Percentiles rank a stretch among this genome's conserved stretches.
Evolutionary conservation across 805 yeast genomes (phyloP).

Genomic region (Metschnikowia dekortorum): DNA sequence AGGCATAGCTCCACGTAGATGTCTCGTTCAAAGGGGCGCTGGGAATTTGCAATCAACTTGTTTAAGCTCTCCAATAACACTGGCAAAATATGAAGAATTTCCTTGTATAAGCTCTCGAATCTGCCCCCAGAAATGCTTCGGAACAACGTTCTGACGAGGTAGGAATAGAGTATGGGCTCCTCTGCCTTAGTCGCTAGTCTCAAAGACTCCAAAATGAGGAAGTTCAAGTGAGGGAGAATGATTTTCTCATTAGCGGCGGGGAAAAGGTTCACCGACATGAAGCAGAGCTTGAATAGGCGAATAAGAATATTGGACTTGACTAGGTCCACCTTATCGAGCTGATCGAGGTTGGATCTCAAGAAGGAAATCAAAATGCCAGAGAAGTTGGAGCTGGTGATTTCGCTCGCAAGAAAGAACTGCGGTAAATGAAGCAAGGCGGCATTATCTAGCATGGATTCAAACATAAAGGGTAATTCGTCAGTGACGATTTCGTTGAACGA

Average conservation of each 20-base stretch:
- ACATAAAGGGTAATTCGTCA: constrained; percentile 71
- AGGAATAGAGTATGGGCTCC: constrained; percentile 88
- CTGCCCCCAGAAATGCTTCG: constrained; percentile 96
- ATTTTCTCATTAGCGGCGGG: constrained; percentile 86
- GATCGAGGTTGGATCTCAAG: constrained; percentile 65
- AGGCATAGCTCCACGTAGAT: constrained; percentile 91
- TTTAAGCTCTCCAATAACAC: constrained; percentile 82
- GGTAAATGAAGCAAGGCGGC: constrained; percentile 87
- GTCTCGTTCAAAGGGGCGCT: constrained; percentile 87
- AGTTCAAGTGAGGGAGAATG: constrained; percentile 80
- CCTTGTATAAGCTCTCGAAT: constrained; percentile 88
- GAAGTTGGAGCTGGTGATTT: constrained; percentile 88
- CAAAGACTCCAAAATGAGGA: constrained; percentile 75
- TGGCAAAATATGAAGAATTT: constrained; percentile 86
- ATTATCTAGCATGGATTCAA: constrained; percentile 73
- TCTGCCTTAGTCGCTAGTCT: constrained; percentile 77
- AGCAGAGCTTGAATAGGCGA: constrained; percentile 83
- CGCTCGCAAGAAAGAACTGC: constrained; percentile 90
- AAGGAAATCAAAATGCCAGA: constrained; percentile 79
- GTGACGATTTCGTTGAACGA: constrained; percentile 90
- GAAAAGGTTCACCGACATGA: constrained; percentile 91
- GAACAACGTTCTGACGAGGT: constrained; percentile 81
- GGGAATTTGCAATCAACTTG: constrained; percentile 73
- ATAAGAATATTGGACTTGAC: constrained; percentile 76
- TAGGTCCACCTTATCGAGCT: constrained; percentile 75